Base-by-base conservation (phyloP, 805 yeast species). In the Hanseniaspora hatyaiensis region DNA sequence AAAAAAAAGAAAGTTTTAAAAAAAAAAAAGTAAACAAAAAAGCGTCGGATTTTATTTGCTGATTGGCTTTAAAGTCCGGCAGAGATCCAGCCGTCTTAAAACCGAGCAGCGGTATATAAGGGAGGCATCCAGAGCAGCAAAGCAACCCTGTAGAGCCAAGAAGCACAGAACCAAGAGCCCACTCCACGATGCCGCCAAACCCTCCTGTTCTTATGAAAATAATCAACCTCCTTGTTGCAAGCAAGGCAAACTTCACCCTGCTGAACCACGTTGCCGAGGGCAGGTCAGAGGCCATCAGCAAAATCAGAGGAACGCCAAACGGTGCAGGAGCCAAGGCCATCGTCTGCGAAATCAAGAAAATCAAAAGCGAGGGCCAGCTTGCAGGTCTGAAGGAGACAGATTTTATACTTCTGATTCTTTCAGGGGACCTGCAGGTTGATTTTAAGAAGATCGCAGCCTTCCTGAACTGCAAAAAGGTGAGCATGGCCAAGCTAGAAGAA, bases 261-360 rank as follows among this genome's bases (percentile, higher is more conserved):
- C 5, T 39, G 9, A 39, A 39, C 15, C 42, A 39, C 13, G n/a
- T 29, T 4, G 33, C 42, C 8, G 42, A 39, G 29, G 42, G 42
- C 11, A 39, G 18, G 29, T 39, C 42, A 6, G 42, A 39, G 4
- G 34, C 28, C 5, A 39, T 39, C 13, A 39, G 42, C 15, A 29
- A 39, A 29, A 39, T 39, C 12, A 28, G 42, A 29, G 42, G 42
- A 39, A 28, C 42, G 8, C 42, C 33, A 3, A 39, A 15, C 12
- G 42, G 42, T 16, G 42, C 42, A 29, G 42, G 42, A 6, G 42
- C 42, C 3, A 39, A 39, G 19, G 42, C 42, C 4, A 39, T 39
- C 5, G 34, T 39, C 4, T 39, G 42, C 29, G 34, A 39, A 19
- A 4, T 39, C 11, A 39, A 39, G 19, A 39, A 39, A 11, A 11